Conservation (phyloP, 371 early-diverging fungal genomes). For the Umbelopsis sp. region DNA sequence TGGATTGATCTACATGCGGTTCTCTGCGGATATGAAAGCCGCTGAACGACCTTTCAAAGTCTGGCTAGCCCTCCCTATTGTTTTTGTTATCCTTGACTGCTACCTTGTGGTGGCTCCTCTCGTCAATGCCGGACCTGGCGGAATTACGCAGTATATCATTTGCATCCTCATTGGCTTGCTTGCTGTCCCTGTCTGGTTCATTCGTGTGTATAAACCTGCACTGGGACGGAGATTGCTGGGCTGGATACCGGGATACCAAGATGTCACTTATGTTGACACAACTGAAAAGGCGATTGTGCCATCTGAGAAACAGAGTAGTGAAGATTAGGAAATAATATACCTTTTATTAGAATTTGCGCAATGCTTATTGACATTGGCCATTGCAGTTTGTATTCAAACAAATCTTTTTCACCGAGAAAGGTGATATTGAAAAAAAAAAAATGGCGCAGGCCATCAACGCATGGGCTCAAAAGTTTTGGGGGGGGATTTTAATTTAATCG, state of each 20-base stretch:
- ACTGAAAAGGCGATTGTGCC: neutral
- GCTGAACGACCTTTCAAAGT: conserved; percentile 38
- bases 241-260: conserved; percentile 42
- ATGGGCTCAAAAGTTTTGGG: too few relatives aligned
- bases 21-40: conserved; percentile 33
- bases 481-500: too few relatives aligned
- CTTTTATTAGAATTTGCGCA: too few relatives aligned
- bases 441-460: too few relatives aligned
- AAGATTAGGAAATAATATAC: too few relatives aligned
- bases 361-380: too few relatives aligned
- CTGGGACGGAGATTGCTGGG: conserved; percentile 38
- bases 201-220: conserved; percentile 37
- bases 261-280: conserved; percentile 26
- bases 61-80: conserved; percentile 39
- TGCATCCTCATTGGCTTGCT: conserved; percentile 38
- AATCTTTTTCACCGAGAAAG: too few relatives aligned
- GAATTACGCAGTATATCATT: conserved; percentile 41
- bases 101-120: conserved; percentile 46
- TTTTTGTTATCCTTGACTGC: conserved; percentile 37
- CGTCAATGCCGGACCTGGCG: conserved; percentile 40
- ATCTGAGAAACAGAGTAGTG: neutral
- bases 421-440: too few relatives aligned
- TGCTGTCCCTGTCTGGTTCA: conserved; percentile 43
- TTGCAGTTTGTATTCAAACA: too few relatives aligned
- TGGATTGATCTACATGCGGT: conserved; percentile 42